Percentiles rank a stretch among this genome's conserved stretches.
These are phyloP conservation scores for Coemansia sp. DNA, from an alignment of 371 early-diverging fungal genomes.

Conservation along the genomic window DNA sequence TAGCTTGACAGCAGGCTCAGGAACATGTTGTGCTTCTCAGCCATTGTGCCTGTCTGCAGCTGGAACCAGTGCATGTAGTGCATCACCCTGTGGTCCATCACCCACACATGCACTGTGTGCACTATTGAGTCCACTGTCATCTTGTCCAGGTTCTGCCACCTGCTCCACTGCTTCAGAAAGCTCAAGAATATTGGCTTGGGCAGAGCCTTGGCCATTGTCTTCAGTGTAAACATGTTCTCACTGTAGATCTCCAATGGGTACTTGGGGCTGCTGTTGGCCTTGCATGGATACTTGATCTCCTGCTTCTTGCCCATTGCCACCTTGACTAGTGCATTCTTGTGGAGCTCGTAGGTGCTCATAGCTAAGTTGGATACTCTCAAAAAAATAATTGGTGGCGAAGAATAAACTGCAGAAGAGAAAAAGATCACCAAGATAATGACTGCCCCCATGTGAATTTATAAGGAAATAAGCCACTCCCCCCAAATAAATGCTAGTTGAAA, in stretches of 20 bases:
- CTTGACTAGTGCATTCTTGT: constrained; percentile 51
- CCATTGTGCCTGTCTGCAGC: constrained; percentile 96
- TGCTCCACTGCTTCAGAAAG: constrained; percentile 86
- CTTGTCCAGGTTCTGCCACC: constrained; percentile 84
- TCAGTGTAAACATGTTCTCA: constrained; percentile 86
- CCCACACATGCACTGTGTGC: constrained; percentile 96
- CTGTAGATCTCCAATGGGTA: constrained; percentile 89
- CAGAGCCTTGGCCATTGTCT: constrained; percentile 79
- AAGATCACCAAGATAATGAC: not conserved
- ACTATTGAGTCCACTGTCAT: constrained; percentile 96
- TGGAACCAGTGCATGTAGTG: constrained; percentile 99
- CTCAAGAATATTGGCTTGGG: constrained; percentile 93
- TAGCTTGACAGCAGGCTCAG: constrained; percentile 76
- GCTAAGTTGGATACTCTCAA: not conserved
- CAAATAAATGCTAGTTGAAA: not conserved
- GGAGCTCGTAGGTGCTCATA: constrained; percentile 36
- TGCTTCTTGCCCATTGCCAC: constrained; percentile 59
- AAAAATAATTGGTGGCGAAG: not conserved
- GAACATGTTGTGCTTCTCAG: constrained; percentile 99
- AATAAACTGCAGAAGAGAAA: not conserved
- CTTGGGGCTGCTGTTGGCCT: constrained; percentile 65
- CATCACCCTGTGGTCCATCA: constrained; percentile 90
- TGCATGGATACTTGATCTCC: constrained; percentile 69
- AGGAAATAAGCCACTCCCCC: not conserved
- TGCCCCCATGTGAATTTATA: not conserved